Conservation (phyloP, 768 basidiomycete species). For the Postia placenta region DNA sequence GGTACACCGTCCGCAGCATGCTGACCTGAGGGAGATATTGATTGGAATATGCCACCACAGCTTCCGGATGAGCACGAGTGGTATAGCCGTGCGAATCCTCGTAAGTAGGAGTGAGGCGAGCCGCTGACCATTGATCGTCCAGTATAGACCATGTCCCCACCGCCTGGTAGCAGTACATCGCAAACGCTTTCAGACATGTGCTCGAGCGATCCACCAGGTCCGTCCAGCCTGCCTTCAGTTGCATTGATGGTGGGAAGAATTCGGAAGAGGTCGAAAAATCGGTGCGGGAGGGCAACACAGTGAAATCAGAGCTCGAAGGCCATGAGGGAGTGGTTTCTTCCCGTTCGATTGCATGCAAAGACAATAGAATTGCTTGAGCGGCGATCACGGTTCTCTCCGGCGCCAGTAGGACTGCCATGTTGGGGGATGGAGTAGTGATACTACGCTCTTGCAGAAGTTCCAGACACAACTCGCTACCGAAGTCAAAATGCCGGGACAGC, state of each 20-base stretch:
- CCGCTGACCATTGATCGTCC: constrained; percentile 76
- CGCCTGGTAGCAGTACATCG: constrained; percentile 50
- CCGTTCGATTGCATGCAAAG: constrained; percentile 64
- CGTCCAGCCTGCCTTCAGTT: constrained; percentile 60
- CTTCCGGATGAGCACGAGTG: constrained; percentile 63
- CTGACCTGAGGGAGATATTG: constrained; percentile 56
- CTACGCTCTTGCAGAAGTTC: constrained; percentile 72
- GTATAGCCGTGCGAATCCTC: constrained; percentile 68
- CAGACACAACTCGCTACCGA: constrained; percentile 74
- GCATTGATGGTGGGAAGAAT: constrained; percentile 45
- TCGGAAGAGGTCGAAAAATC: constrained; percentile 72
- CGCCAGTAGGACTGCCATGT: constrained; percentile 39
- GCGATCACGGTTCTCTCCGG: constrained; percentile 73
- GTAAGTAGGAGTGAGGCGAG: constrained; percentile 50
- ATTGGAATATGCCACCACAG: constrained; percentile 60
- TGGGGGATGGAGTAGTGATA: constrained; percentile 36
- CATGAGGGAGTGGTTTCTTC: constrained; percentile 68
- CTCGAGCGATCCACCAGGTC: constrained; percentile 68
- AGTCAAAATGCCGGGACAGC: constrained; percentile 78
- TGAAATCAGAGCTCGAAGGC: constrained; percentile 74
- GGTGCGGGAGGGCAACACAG: constrained; percentile 40
- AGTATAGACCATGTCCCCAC: constrained; percentile 77
- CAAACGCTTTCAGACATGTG: constrained; percentile 49
- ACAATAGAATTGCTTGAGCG: constrained; percentile 70
- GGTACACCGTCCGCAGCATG: constrained; percentile 71